phyloP scores from a whole-genome alignment of 2,329 filamentous ascomycete species.

The Talaromyces sp. region DNA sequence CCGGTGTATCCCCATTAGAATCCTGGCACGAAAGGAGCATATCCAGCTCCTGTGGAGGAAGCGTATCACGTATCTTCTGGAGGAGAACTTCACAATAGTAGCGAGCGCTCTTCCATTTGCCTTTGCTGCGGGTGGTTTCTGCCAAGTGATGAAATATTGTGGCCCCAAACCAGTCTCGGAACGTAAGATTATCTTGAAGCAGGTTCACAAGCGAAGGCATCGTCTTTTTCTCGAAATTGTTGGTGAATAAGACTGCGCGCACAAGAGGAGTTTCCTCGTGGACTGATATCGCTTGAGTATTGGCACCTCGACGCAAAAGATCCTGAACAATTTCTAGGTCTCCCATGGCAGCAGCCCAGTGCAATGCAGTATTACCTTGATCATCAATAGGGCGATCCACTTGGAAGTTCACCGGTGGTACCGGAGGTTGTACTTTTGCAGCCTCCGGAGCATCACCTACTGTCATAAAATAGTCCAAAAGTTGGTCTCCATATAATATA shows the following conservation, averaged over 20 bases:
- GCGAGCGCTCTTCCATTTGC: slow-evolving; percentile 81
- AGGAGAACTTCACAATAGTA: slow-evolving; percentile 93
- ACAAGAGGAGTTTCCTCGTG: slow-evolving; percentile 86
- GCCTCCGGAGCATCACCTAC: slow-evolving; percentile 70
- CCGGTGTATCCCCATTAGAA: slow-evolving; percentile 83
- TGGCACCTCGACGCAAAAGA: slow-evolving; percentile 75
- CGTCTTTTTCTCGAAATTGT: slow-evolving; percentile 89
- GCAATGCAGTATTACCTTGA: slow-evolving; percentile 85
- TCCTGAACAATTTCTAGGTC: slow-evolving; percentile 89
- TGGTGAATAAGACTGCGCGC: slow-evolving; percentile 91
- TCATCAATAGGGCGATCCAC: slow-evolving; percentile 91
- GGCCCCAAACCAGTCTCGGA: slow-evolving; percentile 73
- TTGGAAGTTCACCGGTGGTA: slow-evolving; percentile 81
- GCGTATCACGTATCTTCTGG: slow-evolving; percentile 76
- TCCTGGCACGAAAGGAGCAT: slow-evolving; percentile 78
- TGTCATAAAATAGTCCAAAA: slow-evolving; percentile 93
- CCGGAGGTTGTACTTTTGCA: slow-evolving; percentile 58
- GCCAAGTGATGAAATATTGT: slow-evolving; percentile 95
- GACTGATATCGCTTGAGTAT: slow-evolving; percentile 66
- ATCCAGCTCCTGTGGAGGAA: slow-evolving; percentile 72
- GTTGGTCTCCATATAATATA: slow-evolving; percentile 83
- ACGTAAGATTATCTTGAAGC: slow-evolving; percentile 75
- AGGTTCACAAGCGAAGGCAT: slow-evolving; percentile 83
- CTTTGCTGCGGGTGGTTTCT: slow-evolving; percentile 77
- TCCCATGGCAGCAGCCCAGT: slow-evolving; percentile 98